phyloP scores from a whole-genome alignment of 148 eudicot species.

The Persicaria maculosa region DNA sequence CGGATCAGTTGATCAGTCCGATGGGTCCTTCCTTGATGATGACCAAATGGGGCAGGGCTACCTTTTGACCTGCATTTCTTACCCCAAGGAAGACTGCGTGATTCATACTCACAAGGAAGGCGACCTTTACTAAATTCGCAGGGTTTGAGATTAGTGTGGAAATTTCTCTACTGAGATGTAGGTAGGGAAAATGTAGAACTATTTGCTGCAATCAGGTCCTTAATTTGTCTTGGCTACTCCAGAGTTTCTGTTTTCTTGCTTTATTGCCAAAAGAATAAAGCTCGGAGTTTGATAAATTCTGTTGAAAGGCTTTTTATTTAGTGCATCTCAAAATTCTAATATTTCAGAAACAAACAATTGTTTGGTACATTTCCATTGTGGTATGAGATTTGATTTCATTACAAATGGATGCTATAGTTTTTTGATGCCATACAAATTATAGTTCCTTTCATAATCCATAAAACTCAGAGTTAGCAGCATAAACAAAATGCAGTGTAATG shows the following conservation, averaged over 20 bases:
- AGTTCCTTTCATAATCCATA: neutral
- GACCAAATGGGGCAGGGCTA: slow-evolving; percentile 53
- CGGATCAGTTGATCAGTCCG: slow-evolving; percentile 78
- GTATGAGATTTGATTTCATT: too few species aligned
- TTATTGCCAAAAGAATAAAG: neutral
- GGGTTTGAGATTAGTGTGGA: neutral
- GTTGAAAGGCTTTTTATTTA: neutral
- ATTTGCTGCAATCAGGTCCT: neutral
- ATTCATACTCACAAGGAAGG: slow-evolving; percentile 76
- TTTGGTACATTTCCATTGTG: too few species aligned
- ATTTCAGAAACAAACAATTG: too few species aligned
- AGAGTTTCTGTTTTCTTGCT: neutral
- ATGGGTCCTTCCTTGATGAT: slow-evolving; percentile 85
- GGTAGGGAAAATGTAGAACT: neutral
- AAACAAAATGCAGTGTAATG: neutral
- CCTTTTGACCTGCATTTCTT: slow-evolving; percentile 64
- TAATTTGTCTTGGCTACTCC: neutral
- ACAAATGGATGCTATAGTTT: too few species aligned
- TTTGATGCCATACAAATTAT: too few species aligned
- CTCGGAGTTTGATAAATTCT: neutral
- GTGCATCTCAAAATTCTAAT: too few species aligned
- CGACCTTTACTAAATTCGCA: slow-evolving; percentile 46
- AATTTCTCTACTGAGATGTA: neutral
- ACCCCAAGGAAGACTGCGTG: slow-evolving; percentile 64
- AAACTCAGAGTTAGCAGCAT: neutral